Conservation (phyloP, 768 basidiomycete species). For the Boletus rubropictus region DNA sequence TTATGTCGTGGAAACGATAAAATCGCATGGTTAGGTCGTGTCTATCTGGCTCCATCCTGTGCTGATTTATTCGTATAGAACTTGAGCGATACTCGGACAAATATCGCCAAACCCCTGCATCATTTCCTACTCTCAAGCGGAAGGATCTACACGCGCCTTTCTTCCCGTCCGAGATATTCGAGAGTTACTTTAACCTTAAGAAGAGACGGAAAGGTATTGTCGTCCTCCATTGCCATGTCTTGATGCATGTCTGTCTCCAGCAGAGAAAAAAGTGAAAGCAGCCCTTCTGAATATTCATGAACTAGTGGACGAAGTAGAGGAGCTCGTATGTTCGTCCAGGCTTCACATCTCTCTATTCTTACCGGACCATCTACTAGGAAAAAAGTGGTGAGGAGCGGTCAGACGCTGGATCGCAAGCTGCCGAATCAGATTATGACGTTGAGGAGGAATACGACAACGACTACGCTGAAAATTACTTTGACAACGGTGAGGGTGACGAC, state of each 20-base stretch:
- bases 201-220: conserved; percentile 49
- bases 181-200: conserved; percentile 73
- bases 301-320: conserved; percentile 59
- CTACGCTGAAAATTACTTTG: conserved; percentile 87
- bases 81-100: conserved; percentile 81
- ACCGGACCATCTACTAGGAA: conserved; percentile 36
- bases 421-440: conserved; percentile 74
- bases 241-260: conserved; percentile 4
- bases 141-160: conserved; percentile 69
- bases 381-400: conserved; percentile 69
- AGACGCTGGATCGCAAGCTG: conserved; percentile 59
- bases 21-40: conserved; percentile 46
- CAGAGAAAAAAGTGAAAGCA: conserved; percentile 32
- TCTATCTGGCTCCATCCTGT: neutral
- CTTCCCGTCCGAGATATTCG: conserved; percentile 73
- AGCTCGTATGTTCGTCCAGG: conserved; percentile 35
- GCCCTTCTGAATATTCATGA: conserved; percentile 60
- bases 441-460: conserved; percentile 91
- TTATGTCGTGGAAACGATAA: conserved; percentile 66
- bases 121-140: conserved; percentile 62
- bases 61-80: conserved; percentile 37
- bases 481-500: conserved; percentile 82
- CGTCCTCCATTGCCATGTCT: neutral
- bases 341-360: neutral
- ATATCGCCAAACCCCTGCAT: conserved; percentile 56